A percentile compares a stretch with the other conserved stretches of the same genome.
These are phyloP conservation scores for Psophocarpus tetragonolobus DNA, from an alignment of 306 rosid species.

Conservation along the genomic window DNA sequence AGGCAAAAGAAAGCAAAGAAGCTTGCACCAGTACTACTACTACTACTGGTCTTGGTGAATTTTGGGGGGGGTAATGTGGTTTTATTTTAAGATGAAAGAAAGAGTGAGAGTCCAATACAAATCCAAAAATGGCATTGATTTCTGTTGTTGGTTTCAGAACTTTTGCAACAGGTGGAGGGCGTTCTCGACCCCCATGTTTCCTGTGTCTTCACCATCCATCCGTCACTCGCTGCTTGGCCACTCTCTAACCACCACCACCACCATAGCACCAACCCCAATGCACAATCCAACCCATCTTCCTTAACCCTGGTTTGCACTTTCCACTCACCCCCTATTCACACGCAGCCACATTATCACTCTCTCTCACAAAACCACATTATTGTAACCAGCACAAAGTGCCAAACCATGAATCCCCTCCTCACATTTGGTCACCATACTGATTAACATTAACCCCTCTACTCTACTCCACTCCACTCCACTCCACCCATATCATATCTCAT, in stretches of 20 bases:
- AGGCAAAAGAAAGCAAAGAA: conserved; percentile 36
- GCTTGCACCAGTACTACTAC: no score
- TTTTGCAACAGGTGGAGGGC: conserved; percentile 70
- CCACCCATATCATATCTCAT: neutral
- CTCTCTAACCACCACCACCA: conserved; percentile 50
- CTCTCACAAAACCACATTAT: neutral
- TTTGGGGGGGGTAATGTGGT: neutral
- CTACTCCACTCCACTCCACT: no score
- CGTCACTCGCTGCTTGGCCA: conserved; percentile 62
- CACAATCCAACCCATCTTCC: conserved; percentile 30
- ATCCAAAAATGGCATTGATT: conserved; percentile 59
- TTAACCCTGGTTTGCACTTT: conserved; percentile 46
- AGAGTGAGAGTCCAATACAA: conserved; percentile 38
- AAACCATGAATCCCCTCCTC: conserved; percentile 48
- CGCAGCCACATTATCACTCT: conserved; percentile 24
- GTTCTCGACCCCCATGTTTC: conserved; percentile 35
- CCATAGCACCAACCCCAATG: conserved; percentile 41
- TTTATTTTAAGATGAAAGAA: conserved; percentile 25
- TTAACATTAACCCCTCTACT: no score
- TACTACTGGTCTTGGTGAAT: no score
- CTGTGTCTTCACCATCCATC: conserved; percentile 47
- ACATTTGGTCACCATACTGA: conserved; percentile 53
- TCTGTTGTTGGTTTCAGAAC: conserved; percentile 66
- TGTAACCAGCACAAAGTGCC: conserved; percentile 22
- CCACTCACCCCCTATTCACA: conserved; percentile 33